Evolutionary conservation across 2,329 filamentous ascomycete species (phyloP), one percentile per base, ranked within the genome.

Genomic region (Talaromyces albobiverticillius): DNA sequence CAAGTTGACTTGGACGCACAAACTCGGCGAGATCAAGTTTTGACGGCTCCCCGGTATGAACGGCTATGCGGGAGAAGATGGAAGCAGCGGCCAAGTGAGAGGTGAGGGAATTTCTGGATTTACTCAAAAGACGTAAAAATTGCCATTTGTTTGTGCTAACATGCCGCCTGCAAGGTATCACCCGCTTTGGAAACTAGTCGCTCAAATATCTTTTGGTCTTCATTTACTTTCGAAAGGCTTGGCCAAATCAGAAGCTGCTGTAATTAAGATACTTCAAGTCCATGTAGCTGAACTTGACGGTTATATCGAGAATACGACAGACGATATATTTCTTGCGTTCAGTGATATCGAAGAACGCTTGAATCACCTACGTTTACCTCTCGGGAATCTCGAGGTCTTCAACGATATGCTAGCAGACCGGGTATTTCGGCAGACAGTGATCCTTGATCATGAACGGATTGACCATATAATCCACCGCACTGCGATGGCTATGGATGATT

Each of bases 271-370:
- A 51, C 79, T 97, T 53, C 90, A 96, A 66, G 85, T 84, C 13
- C 93, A 97, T 70, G 94, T 97, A 57, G 89, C 96, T 66, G 93
- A 97, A 70, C 84, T 97, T 26, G 94, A 97, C 71, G 86, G 88
- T 63, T 96, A 96, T 65, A 77, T 97, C 31, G 90, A 95, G 69
- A 84, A 88, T 16, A 88, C 90, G 0, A 83, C 90, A 41, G 91
- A 95, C 63, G 93, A 96, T 67, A 85, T 96, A 49, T 82, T 88
- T 43, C 77, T 91, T 50, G 90, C 91, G 4, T 82, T 86, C 42
- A 78, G 84, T 57, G 94, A 97, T 67, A 85, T 97, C 59, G 82
- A 83, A 53, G 88, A 90, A 58, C 85, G 93, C 22, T 85, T 95
- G 57, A 85, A 88, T 56, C 88, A 88, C 67, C 77, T 97, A 51